Conservation (phyloP, 768 basidiomycete species). For the Amanita subjunquillea region DNA sequence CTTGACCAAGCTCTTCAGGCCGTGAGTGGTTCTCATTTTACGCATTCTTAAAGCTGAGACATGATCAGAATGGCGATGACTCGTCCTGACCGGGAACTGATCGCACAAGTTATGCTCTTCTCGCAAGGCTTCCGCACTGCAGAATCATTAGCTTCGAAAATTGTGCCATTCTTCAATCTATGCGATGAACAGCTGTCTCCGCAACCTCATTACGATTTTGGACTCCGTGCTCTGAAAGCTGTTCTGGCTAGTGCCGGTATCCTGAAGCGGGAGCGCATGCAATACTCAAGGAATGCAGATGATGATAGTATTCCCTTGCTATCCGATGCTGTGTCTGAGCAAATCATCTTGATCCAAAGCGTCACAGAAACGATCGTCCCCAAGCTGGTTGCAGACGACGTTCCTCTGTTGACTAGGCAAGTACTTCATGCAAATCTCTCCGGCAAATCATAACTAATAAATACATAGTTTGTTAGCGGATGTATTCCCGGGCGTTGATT, state of each 20-base stretch:
- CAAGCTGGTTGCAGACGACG: conserved; percentile 95
- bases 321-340: conserved; percentile 74
- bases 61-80: conserved; percentile 92
- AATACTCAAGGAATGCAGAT: conserved; percentile 31
- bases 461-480: conserved; percentile 74
- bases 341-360: conserved; percentile 96
- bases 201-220: conserved; percentile 99
- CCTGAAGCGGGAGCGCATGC: conserved; percentile 84
- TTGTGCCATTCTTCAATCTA: conserved; percentile 98
- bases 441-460: background rate
- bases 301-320: conserved; percentile 33
- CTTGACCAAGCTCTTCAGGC: conserved; percentile 86
- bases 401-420: conserved; percentile 85
- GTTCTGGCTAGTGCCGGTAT: conserved; percentile 97
- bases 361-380: conserved; percentile 98
- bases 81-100: conserved; percentile 93
- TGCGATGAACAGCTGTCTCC: conserved; percentile 95
- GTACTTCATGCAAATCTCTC: conserved; percentile 9
- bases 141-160: conserved; percentile 94
- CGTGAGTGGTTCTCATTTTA: conserved; percentile 38
- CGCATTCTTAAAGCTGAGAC: conserved; percentile 6
- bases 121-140: conserved; percentile 99
- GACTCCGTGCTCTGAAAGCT: conserved; percentile 92
- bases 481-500: conserved; percentile 95
- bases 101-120: conserved; percentile 99